Base-by-base conservation (phyloP, 139 green algal species). In the Tetratostichococcus sp. region DNA sequence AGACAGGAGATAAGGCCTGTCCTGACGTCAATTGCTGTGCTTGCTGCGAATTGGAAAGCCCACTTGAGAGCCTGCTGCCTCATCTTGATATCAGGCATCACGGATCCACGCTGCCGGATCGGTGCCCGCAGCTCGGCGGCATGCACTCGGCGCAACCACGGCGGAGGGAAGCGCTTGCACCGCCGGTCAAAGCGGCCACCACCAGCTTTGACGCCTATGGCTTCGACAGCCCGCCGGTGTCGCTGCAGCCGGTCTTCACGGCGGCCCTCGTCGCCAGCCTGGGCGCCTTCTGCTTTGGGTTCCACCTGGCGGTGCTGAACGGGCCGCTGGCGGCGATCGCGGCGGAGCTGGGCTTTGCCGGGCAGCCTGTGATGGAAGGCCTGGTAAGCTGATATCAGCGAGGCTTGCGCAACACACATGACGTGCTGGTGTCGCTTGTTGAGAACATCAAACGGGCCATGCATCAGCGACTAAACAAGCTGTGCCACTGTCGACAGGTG, bases 271-370 rank as follows among this genome's bases (percentile, higher is more conserved):
- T 96, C 22, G 88, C 90, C 11, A 82, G 77, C 72, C 70, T 83
- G 58, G 92, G 92, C 19, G 91, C 89, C n/a, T 85, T 97, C 19
- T 72, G 78, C 2, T 97, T 97, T 76, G 93, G 93, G 21, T 95
- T 91, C 82, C 89, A 96, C 75, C 82, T 97, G 23, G 90, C 83
- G 1, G 86, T 96, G 30, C 81, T 98, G 22, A 98, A 98, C 67
- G 94, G 94, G 1, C 91, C 94, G 0, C 85, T 98, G 43, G 88
- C 93, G 35, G 77, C 80, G 1, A 91, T 98, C 50, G 88, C 93
- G 0, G 26, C 58, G 1, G 84, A 94, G 34, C 86, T 98, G 30
- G 92, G 91, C 22, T 93, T 97, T 73, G 88, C 80, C 2, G 84
- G 82, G 25, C 83, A 92, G 72, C 82, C 87, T 16, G 81, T 77